Evolutionary conservation across 2,329 filamentous ascomycete genomes (phyloP).

Genomic region (Bipolaris victoriae): DNA sequence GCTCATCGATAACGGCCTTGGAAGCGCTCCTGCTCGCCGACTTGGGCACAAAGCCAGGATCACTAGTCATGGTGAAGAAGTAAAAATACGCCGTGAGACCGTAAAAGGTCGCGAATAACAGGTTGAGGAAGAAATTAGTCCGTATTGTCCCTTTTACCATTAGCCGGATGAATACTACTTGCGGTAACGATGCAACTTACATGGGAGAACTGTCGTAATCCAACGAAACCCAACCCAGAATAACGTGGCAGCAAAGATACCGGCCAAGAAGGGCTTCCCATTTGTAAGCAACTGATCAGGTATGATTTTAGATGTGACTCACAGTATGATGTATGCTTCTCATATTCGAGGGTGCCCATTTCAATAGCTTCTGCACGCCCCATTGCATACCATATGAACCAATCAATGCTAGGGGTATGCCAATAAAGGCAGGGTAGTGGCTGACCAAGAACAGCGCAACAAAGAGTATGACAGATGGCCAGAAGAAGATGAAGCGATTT

Average conservation of each 20-base stretch:
- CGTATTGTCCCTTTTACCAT: constrained; percentile 66
- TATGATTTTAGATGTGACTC: constrained; percentile 44
- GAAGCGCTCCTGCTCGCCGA: constrained; percentile 87
- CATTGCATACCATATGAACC: constrained; percentile 76
- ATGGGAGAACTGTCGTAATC: constrained; percentile 73
- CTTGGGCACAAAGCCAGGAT: constrained; percentile 93
- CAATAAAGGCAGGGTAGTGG: constrained; percentile 74
- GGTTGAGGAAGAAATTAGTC: constrained; percentile 74
- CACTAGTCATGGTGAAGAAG: constrained; percentile 79
- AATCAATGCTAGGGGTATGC: constrained; percentile 72
- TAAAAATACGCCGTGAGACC: constrained; percentile 84
- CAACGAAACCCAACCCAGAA: constrained; percentile 82
- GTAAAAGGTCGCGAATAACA: constrained; percentile 72
- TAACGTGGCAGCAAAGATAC: constrained; percentile 86
- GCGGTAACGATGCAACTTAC: constrained; percentile 54
- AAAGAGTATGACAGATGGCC: constrained; percentile 81
- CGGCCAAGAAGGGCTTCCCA: constrained; percentile 81
- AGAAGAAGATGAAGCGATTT: constrained; percentile 86
- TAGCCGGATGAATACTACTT: constrained; percentile 27
- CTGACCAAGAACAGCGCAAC: constrained; percentile 74
- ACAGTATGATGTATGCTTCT: constrained; percentile 88
- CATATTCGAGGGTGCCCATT: constrained; percentile 86
- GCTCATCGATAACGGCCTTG: constrained; percentile 84
- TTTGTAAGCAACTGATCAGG: constrained; percentile 16
- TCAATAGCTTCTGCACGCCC: constrained; percentile 76